phyloP scores from a whole-genome alignment of 2,329 filamentous ascomycete genomes.

The Xylaria sp. region DNA sequence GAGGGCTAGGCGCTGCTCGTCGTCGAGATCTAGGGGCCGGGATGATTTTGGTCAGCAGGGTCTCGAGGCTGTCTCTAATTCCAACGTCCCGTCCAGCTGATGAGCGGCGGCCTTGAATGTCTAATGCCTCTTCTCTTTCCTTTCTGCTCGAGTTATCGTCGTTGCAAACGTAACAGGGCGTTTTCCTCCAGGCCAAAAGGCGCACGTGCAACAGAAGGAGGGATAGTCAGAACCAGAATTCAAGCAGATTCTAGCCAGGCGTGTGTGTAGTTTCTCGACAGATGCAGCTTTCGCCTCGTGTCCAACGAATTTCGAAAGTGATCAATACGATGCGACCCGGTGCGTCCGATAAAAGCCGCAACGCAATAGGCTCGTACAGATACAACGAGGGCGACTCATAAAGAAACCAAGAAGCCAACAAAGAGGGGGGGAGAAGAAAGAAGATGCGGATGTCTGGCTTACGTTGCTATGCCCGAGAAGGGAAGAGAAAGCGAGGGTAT shows the following conservation, averaged over 20 bases:
- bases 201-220: conserved; percentile 16
- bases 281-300: conserved; percentile 11
- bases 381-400: neutral
- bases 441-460: conserved; percentile 7
- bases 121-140: conserved; percentile 11
- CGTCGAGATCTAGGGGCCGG: conserved; percentile 58
- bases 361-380: conserved; percentile 11
- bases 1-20: conserved; percentile 62
- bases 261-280: conserved; percentile 4
- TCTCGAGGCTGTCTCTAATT: conserved; percentile 11
- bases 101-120: conserved; percentile 30
- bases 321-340: conserved; percentile 27
- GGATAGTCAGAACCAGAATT: conserved; percentile 12
- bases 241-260: conserved; percentile 21
- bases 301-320: conserved; percentile 20
- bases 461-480: conserved; percentile 22
- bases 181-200: conserved; percentile 33
- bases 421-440: conserved; percentile 8
- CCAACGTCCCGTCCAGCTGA: conserved; percentile 38
- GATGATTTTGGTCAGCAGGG: conserved; percentile 50
- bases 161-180: conserved; percentile 30
- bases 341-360: conserved; percentile 11
- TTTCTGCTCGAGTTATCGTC: conserved; percentile 8
- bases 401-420: conserved; percentile 17
- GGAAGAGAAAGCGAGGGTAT: conserved; percentile 22